Conservation (phyloP, 306 rosid genomes). For the Adenanthera pavonina region DNA sequence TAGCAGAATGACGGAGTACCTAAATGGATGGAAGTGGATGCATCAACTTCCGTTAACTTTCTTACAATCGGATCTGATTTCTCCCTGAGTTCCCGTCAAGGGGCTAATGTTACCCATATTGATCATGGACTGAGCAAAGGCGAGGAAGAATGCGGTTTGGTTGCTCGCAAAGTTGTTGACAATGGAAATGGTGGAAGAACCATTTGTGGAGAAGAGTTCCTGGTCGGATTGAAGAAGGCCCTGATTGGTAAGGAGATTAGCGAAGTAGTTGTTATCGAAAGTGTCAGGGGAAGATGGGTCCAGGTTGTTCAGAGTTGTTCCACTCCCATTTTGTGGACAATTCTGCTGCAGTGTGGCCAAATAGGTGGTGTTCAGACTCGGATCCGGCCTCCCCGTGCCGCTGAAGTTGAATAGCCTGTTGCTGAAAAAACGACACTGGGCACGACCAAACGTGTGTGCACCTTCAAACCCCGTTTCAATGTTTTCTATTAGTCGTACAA, state of each 20-base stretch:
- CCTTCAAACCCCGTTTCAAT: constrained; percentile 44
- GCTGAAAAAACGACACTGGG: constrained; percentile 62
- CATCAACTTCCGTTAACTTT: constrained; percentile 60
- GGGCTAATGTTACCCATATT: constrained; percentile 78
- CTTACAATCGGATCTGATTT: constrained; percentile 66
- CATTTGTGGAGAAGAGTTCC: constrained; percentile 56
- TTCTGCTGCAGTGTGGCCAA: constrained; percentile 54
- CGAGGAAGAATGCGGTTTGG: constrained; percentile 67
- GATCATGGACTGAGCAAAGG: constrained; percentile 72
- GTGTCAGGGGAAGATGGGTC: constrained; percentile 55
- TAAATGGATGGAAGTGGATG: background rate
- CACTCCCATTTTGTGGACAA: constrained; percentile 69
- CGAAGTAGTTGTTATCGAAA: constrained; percentile 72
- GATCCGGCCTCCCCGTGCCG: constrained; percentile 57
- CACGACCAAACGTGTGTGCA: constrained; percentile 82
- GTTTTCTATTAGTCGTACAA: too few species aligned
- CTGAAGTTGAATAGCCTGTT: constrained; percentile 65
- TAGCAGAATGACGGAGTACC: background rate
- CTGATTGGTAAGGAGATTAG: constrained; percentile 47
- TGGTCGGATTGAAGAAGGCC: constrained; percentile 74
- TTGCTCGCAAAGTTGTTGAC: constrained; percentile 56
- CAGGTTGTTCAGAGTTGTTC: constrained; percentile 49
- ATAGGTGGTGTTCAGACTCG: constrained; percentile 58
- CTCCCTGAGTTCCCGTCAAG: constrained; percentile 62
- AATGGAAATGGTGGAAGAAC: constrained; percentile 52